Conservation (phyloP, 352 stramenopile species). For the Pythium coloratum region DNA sequence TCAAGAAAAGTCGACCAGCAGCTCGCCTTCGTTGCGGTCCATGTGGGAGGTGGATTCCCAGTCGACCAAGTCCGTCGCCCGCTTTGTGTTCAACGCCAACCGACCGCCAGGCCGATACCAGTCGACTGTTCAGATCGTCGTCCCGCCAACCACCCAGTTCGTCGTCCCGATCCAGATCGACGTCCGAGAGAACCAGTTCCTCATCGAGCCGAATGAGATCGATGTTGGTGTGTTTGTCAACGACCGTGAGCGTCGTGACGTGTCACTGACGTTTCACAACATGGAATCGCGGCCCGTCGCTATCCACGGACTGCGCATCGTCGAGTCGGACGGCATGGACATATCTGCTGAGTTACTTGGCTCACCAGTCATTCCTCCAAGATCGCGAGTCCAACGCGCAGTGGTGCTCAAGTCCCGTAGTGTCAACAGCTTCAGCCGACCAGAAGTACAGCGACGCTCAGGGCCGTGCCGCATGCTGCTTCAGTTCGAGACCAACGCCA, state of each 20-base stretch:
- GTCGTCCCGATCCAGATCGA: constrained; percentile 15
- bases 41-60: constrained; percentile 43
- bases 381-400: constrained; percentile 34
- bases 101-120: constrained; percentile 8
- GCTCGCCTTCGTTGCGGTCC: neutral
- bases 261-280: constrained; percentile 35
- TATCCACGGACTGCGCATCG: constrained; percentile 38
- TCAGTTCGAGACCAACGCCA: constrained; percentile 43
- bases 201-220: constrained; percentile 13
- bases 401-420: constrained; percentile 32
- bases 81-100: constrained; percentile 33
- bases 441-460: neutral
- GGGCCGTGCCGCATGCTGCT: constrained; percentile 25
- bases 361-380: constrained; percentile 33
- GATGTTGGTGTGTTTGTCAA: constrained; percentile 23
- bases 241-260: constrained; percentile 10
- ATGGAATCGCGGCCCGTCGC: constrained; percentile 35
- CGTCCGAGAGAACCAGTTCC: constrained; percentile 10
- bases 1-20: neutral
- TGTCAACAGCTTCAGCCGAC: neutral
- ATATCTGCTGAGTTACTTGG: constrained; percentile 33
- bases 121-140: neutral
- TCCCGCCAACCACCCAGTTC: neutral
- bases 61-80: constrained; percentile 36
- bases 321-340: constrained; percentile 31